phyloP scores from a whole-genome alignment of 192 early-diverging fungal species.

The Glomus cerebriforme region DNA sequence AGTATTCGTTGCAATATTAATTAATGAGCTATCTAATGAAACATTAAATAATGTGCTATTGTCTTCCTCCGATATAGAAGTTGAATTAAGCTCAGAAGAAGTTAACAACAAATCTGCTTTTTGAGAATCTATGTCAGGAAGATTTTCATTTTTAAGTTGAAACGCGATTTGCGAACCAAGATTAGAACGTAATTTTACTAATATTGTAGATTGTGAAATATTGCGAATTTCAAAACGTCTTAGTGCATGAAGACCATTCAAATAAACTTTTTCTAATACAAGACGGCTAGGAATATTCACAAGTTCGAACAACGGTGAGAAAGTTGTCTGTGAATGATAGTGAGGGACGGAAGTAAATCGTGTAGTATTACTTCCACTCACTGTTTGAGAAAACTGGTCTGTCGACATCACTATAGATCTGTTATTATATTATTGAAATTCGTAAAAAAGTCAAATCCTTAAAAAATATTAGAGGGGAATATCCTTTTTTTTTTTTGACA shows the following conservation, averaged over 20 bases:
- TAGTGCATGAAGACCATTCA: slow-evolving; percentile 81
- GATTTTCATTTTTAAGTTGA: slow-evolving; percentile 85
- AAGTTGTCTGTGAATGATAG: neutral
- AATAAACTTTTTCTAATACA: slow-evolving; percentile 77
- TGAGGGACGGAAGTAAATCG: neutral
- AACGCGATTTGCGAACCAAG: slow-evolving; percentile 79
- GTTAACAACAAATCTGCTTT: slow-evolving; percentile 28
- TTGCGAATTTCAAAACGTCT: slow-evolving; percentile 73
- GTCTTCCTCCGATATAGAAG: neutral
- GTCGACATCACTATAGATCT: neutral
- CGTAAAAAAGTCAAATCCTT: neutral
- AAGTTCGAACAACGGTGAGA: slow-evolving; percentile 44
- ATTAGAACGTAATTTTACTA: slow-evolving; percentile 80
- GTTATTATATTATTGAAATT: neutral
- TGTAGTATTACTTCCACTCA: neutral
- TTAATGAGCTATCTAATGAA: slow-evolving; percentile 22
- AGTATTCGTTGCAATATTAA: slow-evolving; percentile 62
- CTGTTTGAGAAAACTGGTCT: neutral
- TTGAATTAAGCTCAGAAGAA: neutral
- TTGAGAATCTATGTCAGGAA: slow-evolving; percentile 59
- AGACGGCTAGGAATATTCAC: slow-evolving; percentile 59
- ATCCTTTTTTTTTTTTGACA: neutral
- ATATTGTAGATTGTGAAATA: slow-evolving; percentile 53
- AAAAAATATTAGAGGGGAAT: too few relatives aligned
- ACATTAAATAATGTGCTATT: neutral